These are phyloP conservation scores for Sicyos edulis DNA, from an alignment of 306 rosid genomes.

Conservation along the genomic window DNA sequence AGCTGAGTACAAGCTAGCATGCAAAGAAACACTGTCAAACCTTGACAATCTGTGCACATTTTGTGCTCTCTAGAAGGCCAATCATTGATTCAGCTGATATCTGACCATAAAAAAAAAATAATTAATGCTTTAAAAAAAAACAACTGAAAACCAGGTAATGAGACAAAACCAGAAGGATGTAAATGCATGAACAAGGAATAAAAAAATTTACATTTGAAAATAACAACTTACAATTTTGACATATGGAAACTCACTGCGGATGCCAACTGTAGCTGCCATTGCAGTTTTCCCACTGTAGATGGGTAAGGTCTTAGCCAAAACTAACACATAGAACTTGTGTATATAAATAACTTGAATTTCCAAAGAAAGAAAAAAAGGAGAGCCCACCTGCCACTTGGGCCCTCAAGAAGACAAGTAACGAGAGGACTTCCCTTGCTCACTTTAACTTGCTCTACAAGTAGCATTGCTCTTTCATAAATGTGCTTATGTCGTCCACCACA, in stretches of 20 bases:
- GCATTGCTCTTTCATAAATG: constrained; percentile 74
- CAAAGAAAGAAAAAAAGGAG: neutral
- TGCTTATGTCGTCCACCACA: constrained; percentile 84
- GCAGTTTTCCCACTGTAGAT: constrained; percentile 86
- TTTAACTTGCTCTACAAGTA: constrained; percentile 92
- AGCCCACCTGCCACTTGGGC: constrained; percentile 36
- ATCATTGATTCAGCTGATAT: constrained; percentile 91
- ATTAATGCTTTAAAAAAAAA: neutral
- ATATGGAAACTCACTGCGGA: constrained; percentile 91
- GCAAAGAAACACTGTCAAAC: constrained; percentile 43
- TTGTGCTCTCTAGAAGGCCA: constrained; percentile 92
- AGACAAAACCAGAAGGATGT: neutral
- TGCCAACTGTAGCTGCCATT: constrained; percentile 90
- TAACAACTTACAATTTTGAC: constrained; percentile 85
- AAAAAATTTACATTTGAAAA: constrained; percentile 2
- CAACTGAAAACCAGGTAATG: constrained; percentile 5
- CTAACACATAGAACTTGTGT: constrained; percentile 19
- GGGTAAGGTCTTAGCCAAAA: constrained; percentile 24
- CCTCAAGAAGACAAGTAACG: constrained; percentile 90
- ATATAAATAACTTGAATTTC: neutral
- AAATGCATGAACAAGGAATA: constrained; percentile 22
- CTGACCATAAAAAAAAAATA: constrained; percentile 32
- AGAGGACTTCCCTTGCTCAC: constrained; percentile 94
- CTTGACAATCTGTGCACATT: constrained; percentile 89
- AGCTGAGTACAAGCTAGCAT: constrained; percentile 19